These are phyloP conservation scores for Sclerotinia subarctica DNA, from an alignment of 2,329 filamentous ascomycete genomes.

Conservation along the genomic window DNA sequence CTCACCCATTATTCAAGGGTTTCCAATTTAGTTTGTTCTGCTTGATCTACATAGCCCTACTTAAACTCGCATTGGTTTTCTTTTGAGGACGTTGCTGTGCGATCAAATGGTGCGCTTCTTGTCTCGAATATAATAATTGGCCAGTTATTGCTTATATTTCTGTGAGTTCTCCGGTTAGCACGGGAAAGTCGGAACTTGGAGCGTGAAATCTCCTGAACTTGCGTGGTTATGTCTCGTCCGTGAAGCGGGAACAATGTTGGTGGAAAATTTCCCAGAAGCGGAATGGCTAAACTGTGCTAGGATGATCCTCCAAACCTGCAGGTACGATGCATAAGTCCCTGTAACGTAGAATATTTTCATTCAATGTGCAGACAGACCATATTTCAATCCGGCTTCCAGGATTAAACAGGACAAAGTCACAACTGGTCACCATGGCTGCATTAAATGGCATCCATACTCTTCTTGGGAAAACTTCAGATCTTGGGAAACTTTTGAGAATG, in stretches of 20 bases:
- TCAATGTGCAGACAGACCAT: neutral
- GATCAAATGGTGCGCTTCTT: slow-evolving; percentile 52
- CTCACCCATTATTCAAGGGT: neutral
- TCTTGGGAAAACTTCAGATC: neutral
- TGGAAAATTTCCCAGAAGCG: neutral
- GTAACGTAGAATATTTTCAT: neutral
- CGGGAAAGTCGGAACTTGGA: slow-evolving; percentile 4
- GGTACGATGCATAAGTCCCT: neutral
- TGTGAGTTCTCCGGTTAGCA: slow-evolving; percentile 12
- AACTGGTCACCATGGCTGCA: neutral
- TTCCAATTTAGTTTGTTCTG: neutral
- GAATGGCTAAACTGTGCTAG: slow-evolving; percentile 10
- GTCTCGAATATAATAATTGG: slow-evolving; percentile 37
- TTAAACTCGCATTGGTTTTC: slow-evolving; percentile 6
- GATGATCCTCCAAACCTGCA: neutral
- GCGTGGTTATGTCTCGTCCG: neutral
- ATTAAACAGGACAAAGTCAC: neutral
- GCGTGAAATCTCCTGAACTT: neutral
- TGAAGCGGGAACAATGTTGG: neutral
- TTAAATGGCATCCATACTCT: slow-evolving; percentile 10
- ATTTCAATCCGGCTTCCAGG: neutral
- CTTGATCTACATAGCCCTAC: neutral
- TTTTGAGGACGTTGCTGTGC: slow-evolving; percentile 36
- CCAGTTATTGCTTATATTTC: slow-evolving; percentile 21
- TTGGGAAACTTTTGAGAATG: slow-evolving; percentile 3